Base-by-base conservation (phyloP, 441 rosid genomes). In the Euphorbia schlechtendalii region DNA sequence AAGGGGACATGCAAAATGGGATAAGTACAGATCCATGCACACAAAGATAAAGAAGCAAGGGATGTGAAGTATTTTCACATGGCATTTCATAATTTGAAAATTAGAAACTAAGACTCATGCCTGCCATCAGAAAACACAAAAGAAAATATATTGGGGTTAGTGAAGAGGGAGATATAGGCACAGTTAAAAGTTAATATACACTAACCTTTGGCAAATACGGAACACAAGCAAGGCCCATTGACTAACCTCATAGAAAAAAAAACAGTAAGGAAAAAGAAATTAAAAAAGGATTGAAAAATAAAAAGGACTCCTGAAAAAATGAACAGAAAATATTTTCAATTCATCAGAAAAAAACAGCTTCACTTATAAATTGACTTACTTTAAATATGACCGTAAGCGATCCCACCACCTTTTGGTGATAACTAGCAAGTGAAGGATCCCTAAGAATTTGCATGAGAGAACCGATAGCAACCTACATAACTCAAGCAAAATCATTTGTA, bases 351-450 rank as follows among this genome's bases (percentile, higher is more conserved):
- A 64, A 57, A 59, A 61, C 2, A 41, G 17, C 34, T 60, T 17
- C 48, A 60, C 18, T 48, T 27, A 15, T 60, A 27, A 58, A 18
- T 18, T 63, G 17, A 52, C 36, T 60, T 81, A 96, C 99, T 98
- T 96, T 90, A 76, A 96, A 96, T 73, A 96, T 87, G 80, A 90
- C 86, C 97, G 92, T 84, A 68, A 96, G 92, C 68, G 99, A 96
- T 71, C 91, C 93, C 71, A 96, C 98, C 80, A 90, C 99, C 89
- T 90, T 88, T 77, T 87, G 90, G 90, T 96, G 99, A 83, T 92
- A 84, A 81, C 97, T 92, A 70, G 92, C 84, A 73, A 96, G 96
- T 46, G 98, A 96, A 61, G 97, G 86, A 81, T 96, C 98, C 81
- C 96, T 90, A 70, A 96, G 96, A 83, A 92, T 92, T 73, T 96